Conservation (phyloP, 345 rosid genomes). For the Sapria himalayana region DNA sequence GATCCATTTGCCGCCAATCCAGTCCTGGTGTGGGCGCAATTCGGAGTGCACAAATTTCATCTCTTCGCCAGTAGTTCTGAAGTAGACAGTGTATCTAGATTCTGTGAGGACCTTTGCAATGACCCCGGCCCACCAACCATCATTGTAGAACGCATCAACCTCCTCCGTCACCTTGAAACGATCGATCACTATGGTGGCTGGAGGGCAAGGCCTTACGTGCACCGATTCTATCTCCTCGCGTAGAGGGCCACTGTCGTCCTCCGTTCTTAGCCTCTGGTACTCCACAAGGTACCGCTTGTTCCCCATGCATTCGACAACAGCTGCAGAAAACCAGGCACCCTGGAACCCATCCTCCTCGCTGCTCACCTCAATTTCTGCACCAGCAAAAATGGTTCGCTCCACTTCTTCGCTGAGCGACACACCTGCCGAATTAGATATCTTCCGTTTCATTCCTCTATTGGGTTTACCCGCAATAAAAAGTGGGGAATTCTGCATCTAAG, state of each 20-base stretch:
- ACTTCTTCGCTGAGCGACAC: too few relatives aligned
- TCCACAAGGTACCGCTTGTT: constrained; percentile 32
- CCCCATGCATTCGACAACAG: constrained; percentile 24
- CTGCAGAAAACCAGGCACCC: constrained; percentile 75
- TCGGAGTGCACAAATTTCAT: constrained; percentile 33
- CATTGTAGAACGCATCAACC: constrained; percentile 67
- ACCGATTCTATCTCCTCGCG: constrained; percentile 29
- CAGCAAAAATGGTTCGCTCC: too few relatives aligned
- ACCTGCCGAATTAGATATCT: too few relatives aligned
- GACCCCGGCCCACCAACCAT: constrained; percentile 81
- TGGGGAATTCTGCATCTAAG: too few relatives aligned
- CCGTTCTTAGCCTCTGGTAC: constrained; percentile 40
- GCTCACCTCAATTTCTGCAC: constrained; percentile 39
- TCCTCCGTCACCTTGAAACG: constrained; percentile 32
- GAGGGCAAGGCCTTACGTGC: constrained; percentile 62
- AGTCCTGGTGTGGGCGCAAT: constrained; percentile 52
- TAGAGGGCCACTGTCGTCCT: constrained; percentile 42
- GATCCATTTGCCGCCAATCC: constrained; percentile 61
- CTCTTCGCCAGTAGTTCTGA: constrained; percentile 28
- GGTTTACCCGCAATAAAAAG: too few relatives aligned
- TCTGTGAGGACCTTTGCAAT: constrained; percentile 25
- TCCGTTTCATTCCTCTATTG: too few relatives aligned
- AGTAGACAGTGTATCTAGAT: constrained; percentile 30
- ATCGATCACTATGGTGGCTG: constrained; percentile 15
- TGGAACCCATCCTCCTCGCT: constrained; percentile 68